Base-by-base conservation (phyloP, 129 eudicot genomes). In the Logfia minima region DNA sequence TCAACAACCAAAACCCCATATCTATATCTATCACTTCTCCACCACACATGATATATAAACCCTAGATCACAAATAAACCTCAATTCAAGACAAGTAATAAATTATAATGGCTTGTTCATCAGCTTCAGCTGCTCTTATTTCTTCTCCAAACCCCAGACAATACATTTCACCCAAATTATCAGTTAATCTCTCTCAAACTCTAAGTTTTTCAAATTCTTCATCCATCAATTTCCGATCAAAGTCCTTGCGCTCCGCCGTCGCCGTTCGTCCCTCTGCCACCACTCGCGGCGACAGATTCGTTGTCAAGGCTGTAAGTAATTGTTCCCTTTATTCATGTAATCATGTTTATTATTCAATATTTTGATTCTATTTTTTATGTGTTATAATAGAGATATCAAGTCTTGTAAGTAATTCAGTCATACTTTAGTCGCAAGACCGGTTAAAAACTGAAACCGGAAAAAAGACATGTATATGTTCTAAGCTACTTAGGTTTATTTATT, bases 281-380 rank as follows among this genome's bases (percentile, higher is more conserved):
- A 75, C 82, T 3, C 82, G 85, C 5, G 79, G 85, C 83, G 62
- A 62, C 22, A 74, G 86, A 71, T 80, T 86, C 61, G 84, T 86
- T 26, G 92, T 86, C 55, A 87, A 88, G 53, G 94, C 93, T 63
- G 98, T 92, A 83, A 84, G 94, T 87, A 5, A 48, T 48, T 13
- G 34, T 48, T 64, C 55, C 2, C 13, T 28, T 79, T 59, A 17
- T 29, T 29, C 0, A n/a, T n/a, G n/a, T n/a, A n/a, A n/a, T 8
- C 18, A 35, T 21, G 19, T 45, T 60, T 43, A n/a, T 58, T 1
- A 59, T 17, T 26, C 52, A 1, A 4, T 45, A 18, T 23, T 56
- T 53, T 68, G 68, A 56, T n/a, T 21, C 9, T 59, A 59, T 21
- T 0, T 59, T 4, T 18, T 59, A n/a, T 23, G 13, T 6, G 8